Base-by-base conservation (phyloP, 2,329 filamentous ascomycete genomes). In the Truncatella angustata region DNA sequence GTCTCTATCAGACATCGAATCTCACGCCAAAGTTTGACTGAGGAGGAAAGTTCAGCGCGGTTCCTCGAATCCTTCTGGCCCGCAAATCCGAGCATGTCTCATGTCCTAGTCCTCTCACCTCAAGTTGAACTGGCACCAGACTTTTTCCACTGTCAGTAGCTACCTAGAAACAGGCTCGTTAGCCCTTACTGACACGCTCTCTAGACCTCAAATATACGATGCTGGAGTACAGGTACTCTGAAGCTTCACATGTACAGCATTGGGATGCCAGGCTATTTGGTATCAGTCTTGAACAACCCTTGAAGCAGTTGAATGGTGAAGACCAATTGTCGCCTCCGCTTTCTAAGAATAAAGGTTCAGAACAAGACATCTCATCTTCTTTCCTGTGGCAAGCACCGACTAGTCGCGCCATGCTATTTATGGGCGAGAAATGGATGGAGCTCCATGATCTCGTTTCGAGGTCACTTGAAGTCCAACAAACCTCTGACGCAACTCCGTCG, bases 41-140 rank as follows among this genome's bases (percentile, higher is more conserved):
- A 88, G 39, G 84, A 88, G 57, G 86, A 92, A 59, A 86, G 87
- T 51, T 85, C 90, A 0, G 75, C 87, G 14, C 84, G 87, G 21
- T 89, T 93, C 53, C 73, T 96, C 4, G 92, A 97, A 71, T 88
- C 90, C 0, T 96, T 96, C 67, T 97, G 91, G 78, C 92, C 94
- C 2, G 72, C 75, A 3, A 76, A 84, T 53, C 76, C 84, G 4
- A 66, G 69, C 2, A 70, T 82, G 49, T 86, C 86, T 9, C 91
- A 97, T 66, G 82, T 96, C 2, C 77, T 99, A n/a, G 72, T 97
- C 2, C 79, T 99, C 5, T 92, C 91, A 4, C 84, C 92, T 1
- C 85, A 96, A 59, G 81, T 80, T 1, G 89, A 97, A 66, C 71
- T 97, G 0, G 88, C 90, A 1, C 84, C 86, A 1, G 80, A 88